Base-by-base conservation (phyloP, 1,284 basidiomycete species). In the Pseudozyma thailandica region DNA sequence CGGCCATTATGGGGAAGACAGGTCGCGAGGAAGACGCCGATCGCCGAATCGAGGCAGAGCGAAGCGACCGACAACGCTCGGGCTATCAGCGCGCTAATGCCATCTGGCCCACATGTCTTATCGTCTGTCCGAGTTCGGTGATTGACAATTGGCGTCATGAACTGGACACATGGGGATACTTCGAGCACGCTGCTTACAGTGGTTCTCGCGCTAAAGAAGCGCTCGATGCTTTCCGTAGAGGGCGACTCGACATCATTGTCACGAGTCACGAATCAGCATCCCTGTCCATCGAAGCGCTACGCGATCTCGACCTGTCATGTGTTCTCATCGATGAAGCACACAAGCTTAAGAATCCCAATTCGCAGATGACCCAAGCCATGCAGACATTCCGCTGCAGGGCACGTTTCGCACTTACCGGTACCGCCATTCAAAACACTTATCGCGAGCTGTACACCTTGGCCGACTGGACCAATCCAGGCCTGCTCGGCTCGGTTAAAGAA, bases 341-440 rank as follows among this genome's bases (percentile, higher is more conserved):
- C 78, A 87, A 88, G 9, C 85, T 93, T 63, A 94, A 93, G 83
- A 92, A 92, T 63, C 86, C 88, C 1, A 48, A 78, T 79, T 33
- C 88, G 87, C 27, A 89, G 72, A 87, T 88, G 9, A 89, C 90
- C 0, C 52, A 81, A 27, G 89, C 91, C 0, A 89, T 90, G 66
- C 87, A 89, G 66, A 86, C 85, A 42, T 91, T 93, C 75, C 56
- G 79, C 0, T 91, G 90, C 76, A 78, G 62, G 15, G 81, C 85
- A 2, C 88, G 92, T 1, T 91, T 92, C 74, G 92, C 91, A 1
- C 84, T 94, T 43, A 93, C 91, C 0, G 85, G 92, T 8, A 91
- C 90, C 8, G 89, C 91, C 0, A 92, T 94, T 35, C 92, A 94
- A 78, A 94, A 94, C 73, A 88, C 88, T 0, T 92, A 92, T 74